Base-by-base conservation (phyloP, 495 filamentous ascomycete species). In the Penicillium turbatum region DNA sequence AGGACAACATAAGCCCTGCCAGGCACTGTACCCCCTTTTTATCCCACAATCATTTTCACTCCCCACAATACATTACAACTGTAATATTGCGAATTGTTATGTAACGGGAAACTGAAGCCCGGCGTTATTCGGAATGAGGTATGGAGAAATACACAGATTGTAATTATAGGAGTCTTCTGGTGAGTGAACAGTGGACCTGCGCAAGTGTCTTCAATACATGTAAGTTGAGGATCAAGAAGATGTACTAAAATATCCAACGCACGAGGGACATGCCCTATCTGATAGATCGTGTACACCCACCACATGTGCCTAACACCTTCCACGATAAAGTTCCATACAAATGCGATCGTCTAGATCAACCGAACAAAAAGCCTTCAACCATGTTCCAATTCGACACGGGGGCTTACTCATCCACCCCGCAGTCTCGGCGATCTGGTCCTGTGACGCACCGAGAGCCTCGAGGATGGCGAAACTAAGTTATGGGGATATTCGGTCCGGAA, bases 321-420 rank as follows among this genome's bases (percentile, higher is more conserved):
- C n/a, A 24, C 4, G 11, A 37, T 37, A 32, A 32, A 32, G 26
- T 43, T 43, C 16, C 26, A 39, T 1, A 9, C 38, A 5, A 41
- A 8, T 32, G n/a, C 13, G 42, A 32, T 45, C 41, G n/a, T 17
- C n/a, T 26, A 2, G 24, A 45, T 45, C 29, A 45, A 21, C 29
- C 21, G 4, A 24, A 16, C 6, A 5, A 37, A 6, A 15, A 4
- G 21, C 4, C 21, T 24, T 4, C 21, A 24, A 4, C 21, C 21
- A n/a, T n/a, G n/a, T 24, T 24, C 21, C 21, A 24, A 24, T 24
- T 24, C 21, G 16, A 4, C 3, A 5, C 2, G n/a, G 11, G 8
- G 5, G 40, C 40, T 43, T 16, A 43, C 41, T 44, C 41, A 44
- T 44, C 41, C 43, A 31, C 43, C 43, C 43, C 30, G 29, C 43